Evolutionary conservation across 2,329 filamentous ascomycete genomes (phyloP).

Genomic region (Cladophialophora immunda): DNA sequence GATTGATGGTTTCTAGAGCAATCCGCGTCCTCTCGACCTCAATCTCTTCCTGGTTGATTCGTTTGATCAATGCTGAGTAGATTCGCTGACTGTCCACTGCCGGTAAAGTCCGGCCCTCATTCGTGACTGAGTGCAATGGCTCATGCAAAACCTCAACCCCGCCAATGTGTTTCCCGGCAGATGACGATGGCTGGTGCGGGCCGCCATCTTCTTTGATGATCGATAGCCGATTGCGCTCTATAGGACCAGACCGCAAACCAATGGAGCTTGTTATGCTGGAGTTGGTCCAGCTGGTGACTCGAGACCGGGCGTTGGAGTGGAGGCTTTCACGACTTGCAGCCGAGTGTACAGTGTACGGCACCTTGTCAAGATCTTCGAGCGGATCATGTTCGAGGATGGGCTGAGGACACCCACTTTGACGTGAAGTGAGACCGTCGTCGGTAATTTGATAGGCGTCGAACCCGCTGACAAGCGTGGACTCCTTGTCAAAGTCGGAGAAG

Average conservation of each 20-base stretch:
- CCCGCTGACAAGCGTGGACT: slow-evolving; percentile 31
- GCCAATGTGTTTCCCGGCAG: slow-evolving; percentile 41
- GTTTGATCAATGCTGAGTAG: slow-evolving; percentile 54
- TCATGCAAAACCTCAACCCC: slow-evolving; percentile 44
- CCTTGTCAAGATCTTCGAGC: slow-evolving; percentile 30
- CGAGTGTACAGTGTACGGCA: slow-evolving; percentile 30
- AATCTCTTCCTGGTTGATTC: slow-evolving; percentile 46
- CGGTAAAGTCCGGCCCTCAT: slow-evolving; percentile 31
- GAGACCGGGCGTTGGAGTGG: slow-evolving; percentile 45
- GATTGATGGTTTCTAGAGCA: slow-evolving; percentile 30
- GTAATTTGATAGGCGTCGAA: slow-evolving; percentile 31
- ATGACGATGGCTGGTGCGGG: slow-evolving; percentile 44
- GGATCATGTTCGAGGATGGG: slow-evolving; percentile 21
- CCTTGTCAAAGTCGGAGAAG: slow-evolving; percentile 38
- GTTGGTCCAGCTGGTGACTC: slow-evolving; percentile 60
- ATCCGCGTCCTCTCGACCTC: slow-evolving; percentile 38
- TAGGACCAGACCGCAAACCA: slow-evolving; percentile 42
- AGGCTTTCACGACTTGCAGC: slow-evolving; percentile 37
- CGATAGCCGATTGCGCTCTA: slow-evolving; percentile 50
- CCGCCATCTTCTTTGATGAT: slow-evolving; percentile 54
- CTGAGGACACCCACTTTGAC: slow-evolving; percentile 25
- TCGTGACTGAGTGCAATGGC: slow-evolving; percentile 40
- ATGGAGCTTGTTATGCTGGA: slow-evolving; percentile 53
- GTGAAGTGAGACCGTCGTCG: slow-evolving; percentile 16
- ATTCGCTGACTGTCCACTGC: slow-evolving; percentile 51